Evolutionary conservation across 2,329 filamentous ascomycete genomes (phyloP).

Genomic region (Colletotrichum sansevieriae): DNA sequence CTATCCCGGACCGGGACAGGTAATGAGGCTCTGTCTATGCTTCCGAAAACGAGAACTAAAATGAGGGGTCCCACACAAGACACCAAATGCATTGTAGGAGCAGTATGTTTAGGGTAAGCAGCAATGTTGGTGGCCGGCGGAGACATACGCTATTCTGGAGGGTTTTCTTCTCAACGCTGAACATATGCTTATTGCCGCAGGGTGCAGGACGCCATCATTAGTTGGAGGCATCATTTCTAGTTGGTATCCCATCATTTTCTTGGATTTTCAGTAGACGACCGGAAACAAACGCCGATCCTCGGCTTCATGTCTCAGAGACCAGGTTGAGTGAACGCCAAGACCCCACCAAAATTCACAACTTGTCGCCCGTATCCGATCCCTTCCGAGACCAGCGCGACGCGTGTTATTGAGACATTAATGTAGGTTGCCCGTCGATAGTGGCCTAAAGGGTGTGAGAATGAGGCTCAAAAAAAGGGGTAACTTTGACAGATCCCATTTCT

Average conservation of each 20-base stretch:
- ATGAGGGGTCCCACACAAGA: too few species aligned
- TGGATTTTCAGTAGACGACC: neutral
- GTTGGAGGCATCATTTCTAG: neutral
- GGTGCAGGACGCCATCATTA: neutral
- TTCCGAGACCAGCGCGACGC: too few species aligned
- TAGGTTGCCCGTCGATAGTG: slow-evolving; percentile 8
- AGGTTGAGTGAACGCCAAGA: neutral
- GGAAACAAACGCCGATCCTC: slow-evolving; percentile 15
- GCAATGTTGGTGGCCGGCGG: slow-evolving; percentile 14
- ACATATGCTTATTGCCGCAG: neutral
- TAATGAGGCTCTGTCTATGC: neutral
- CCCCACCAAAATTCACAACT: too few species aligned
- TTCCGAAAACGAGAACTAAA: neutral
- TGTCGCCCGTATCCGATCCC: too few species aligned
- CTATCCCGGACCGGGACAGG: neutral
- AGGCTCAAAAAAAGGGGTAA: neutral
- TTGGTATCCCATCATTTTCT: neutral
- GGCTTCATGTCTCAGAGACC: slow-evolving; percentile 16
- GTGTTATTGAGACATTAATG: neutral
- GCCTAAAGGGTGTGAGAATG: neutral
- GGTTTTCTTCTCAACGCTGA: neutral
- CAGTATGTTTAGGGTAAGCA: neutral
- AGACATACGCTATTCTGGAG: neutral
- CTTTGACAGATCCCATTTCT: too few species aligned
- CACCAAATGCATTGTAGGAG: neutral